phyloP scores from a whole-genome alignment of 2,329 filamentous ascomycete species.

The Drechslera avenae region DNA sequence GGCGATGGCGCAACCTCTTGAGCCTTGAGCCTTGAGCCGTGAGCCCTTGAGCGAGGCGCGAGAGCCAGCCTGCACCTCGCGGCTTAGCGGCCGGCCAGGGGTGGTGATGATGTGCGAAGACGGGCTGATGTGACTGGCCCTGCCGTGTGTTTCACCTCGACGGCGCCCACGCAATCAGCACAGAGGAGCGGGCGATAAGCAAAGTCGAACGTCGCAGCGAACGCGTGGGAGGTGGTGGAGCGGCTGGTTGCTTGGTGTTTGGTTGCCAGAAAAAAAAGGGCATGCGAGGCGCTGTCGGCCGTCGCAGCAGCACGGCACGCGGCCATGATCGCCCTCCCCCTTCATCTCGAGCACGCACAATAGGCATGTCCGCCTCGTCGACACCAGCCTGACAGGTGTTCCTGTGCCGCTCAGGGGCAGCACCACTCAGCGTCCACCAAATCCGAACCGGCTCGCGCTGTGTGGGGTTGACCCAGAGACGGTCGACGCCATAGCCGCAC shows the following conservation, averaged over 20 bases:
- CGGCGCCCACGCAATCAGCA: not conserved
- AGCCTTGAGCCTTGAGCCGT: too few species aligned
- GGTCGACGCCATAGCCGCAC: slow-evolving; percentile 20
- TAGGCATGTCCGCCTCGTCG: slow-evolving; percentile 8
- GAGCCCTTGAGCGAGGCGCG: too few species aligned
- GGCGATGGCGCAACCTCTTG: slow-evolving; percentile 9
- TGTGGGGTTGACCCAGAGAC: slow-evolving; percentile 10
- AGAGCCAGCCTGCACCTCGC: not conserved
- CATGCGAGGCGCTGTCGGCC: slow-evolving; percentile 21
- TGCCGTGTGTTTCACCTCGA: slow-evolving; percentile 4
- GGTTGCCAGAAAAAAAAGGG: too few species aligned
- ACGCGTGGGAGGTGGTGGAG: not conserved
- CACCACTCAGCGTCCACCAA: slow-evolving; percentile 12
- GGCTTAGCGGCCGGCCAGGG: slow-evolving; percentile 9
- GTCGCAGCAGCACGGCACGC: slow-evolving; percentile 14
- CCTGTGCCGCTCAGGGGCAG: slow-evolving; percentile 20
- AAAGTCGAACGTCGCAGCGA: not conserved
- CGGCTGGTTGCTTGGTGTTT: too few species aligned
- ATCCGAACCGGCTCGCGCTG: slow-evolving; percentile 1
- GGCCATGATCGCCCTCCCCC: slow-evolving; percentile 21
- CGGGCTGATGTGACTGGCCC: slow-evolving; percentile 4
- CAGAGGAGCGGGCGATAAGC: not conserved
- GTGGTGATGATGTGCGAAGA: not conserved
- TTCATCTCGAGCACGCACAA: slow-evolving; percentile 23
- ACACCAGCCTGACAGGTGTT: slow-evolving; percentile 7